Evolutionary conservation across 2,329 filamentous ascomycete genomes (phyloP), one percentile per base, ranked within the genome.

Genomic region (Juglanconis sp.): DNA sequence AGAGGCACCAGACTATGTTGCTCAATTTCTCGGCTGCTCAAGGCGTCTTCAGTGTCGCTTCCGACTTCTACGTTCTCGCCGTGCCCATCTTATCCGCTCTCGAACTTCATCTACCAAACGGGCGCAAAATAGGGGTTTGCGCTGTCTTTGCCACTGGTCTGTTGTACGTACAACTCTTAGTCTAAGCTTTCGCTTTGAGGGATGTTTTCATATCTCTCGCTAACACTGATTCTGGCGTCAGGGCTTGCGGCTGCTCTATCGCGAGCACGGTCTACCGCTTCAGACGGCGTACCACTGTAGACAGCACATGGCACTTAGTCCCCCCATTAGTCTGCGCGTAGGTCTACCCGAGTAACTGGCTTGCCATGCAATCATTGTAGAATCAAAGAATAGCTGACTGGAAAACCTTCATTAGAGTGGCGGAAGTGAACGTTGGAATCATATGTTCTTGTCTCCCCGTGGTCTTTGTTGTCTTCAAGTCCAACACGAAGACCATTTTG

Each of bases 381-480:
- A 4, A 50, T 1, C 24, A 5, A 36, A 46, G 35, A 34, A 10
- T n/a, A 15, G n/a, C 38, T n/a, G 11, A 13, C 34, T 8, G 48
- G 15, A 32, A 10, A 49, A 24, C 15, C 13, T 17, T 31, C 47
- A n/a, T 4, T 42, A 56, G 54, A 24, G 47, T 47, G 9, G 54
- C 54, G 8, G 54, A 56, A 47, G 44, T 56, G 11, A 56, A 56
- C 38, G 34, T 56, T 5, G 54, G 54, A 34, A 56, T 56, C 8
- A 56, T 56, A 3, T 56, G 54, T 31, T 49, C 44, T 13, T 56
- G 54, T 30, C 30, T 56, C 17, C 54, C 54, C 4, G 40, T 56
- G 36, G 24, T 56, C 36, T 56, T 56, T 13, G 46, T 56, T 13
- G 24, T 56, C 5, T 56, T 49, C 54, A 49, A 46, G 42, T 13